phyloP scores from a whole-genome alignment of 1,284 basidiomycete species.

The Neotropicomus parvogracilis region DNA sequence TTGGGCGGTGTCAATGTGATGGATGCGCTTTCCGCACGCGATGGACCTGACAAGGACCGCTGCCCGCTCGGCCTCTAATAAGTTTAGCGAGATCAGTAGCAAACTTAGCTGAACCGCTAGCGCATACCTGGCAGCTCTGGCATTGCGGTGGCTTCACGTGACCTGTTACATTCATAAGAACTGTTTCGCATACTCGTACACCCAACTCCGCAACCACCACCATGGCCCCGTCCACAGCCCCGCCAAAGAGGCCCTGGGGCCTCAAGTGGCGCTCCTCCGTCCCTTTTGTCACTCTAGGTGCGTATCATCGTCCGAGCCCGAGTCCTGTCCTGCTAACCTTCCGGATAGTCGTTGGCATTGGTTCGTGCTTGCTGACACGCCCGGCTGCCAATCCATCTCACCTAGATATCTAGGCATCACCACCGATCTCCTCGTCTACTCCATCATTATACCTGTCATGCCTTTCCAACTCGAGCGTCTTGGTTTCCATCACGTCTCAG shows the following conservation, averaged over 20 bases:
- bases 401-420: constrained; percentile 46
- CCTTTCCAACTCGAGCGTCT: constrained; percentile 67
- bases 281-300: constrained; percentile 47
- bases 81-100: no score
- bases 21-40: constrained; percentile 56
- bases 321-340: constrained; percentile 4
- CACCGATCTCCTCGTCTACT: constrained; percentile 64
- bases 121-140: constrained; percentile 61
- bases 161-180: constrained; percentile 4
- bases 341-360: constrained; percentile 35
- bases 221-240: constrained; percentile 15
- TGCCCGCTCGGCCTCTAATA: constrained; percentile 79
- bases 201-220: no score
- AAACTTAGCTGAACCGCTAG: no score
- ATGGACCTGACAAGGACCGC: constrained; percentile 55
- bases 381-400: constrained; percentile 1
- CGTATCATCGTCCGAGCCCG: constrained; percentile 1
- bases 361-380: constrained; percentile 19
- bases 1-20: constrained; percentile 55
- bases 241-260: constrained; percentile 32
- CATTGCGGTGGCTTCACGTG: constrained; percentile 5
- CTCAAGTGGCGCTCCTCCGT: constrained; percentile 53
- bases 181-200: no score
- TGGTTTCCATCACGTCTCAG: constrained; percentile 50
- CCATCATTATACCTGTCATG: constrained; percentile 69